Conservation (phyloP, 306 rosid species). For the Lablab purpureus region DNA sequence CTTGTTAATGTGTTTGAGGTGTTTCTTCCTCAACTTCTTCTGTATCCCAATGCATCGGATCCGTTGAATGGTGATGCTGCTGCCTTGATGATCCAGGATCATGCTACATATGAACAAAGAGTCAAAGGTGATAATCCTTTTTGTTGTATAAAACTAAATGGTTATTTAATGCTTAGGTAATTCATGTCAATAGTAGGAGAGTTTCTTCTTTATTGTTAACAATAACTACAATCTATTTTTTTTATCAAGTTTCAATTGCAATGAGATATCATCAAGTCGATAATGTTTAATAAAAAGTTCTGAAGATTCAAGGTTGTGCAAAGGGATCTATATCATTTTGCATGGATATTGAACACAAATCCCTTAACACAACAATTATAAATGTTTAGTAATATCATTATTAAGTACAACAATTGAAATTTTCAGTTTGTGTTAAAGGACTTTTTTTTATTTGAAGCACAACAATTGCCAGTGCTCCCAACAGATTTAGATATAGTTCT, state of each 20-base stretch:
- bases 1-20: conserved; percentile 85
- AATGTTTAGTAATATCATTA: too few relatives aligned
- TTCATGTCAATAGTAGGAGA: background rate
- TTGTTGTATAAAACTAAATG: conserved; percentile 29
- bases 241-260: conserved; percentile 28
- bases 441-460: background rate
- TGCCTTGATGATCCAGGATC: conserved; percentile 84
- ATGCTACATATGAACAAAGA: conserved; percentile 71
- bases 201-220: conserved; percentile 7
- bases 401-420: too few relatives aligned
- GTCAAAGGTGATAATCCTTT: conserved; percentile 73
- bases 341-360: background rate
- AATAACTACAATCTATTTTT: background rate
- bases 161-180: conserved; percentile 1
- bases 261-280: background rate
- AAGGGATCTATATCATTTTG: conserved; percentile 3
- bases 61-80: conserved; percentile 94
- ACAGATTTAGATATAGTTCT: conserved; percentile 32
- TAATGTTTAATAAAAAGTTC: background rate
- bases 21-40: conserved; percentile 94
- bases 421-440: background rate
- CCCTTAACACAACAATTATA: background rate
- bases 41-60: conserved; percentile 90
- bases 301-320: conserved; percentile 14
- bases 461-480: background rate